phyloP scores from a whole-genome alignment of 768 basidiomycete genomes.

The Russula sp. region DNA sequence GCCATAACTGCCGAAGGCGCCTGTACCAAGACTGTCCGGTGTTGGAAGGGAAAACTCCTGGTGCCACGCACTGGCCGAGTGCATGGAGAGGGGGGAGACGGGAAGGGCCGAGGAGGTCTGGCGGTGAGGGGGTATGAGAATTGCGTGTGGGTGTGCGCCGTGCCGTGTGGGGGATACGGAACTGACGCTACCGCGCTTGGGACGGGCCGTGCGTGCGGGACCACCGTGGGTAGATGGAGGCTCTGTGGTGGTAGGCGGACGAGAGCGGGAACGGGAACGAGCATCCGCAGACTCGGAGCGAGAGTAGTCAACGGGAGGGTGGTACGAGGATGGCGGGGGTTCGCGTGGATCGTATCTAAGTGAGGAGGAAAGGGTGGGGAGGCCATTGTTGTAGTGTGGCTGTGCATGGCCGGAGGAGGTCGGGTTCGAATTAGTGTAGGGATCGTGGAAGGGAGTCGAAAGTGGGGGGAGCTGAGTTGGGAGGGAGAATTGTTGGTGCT shows the following conservation, averaged over 20 bases:
- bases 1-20: slow-evolving; percentile 20
- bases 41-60: slow-evolving; percentile 30
- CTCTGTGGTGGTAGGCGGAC: slow-evolving; percentile 40
- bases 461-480: slow-evolving; percentile 28
- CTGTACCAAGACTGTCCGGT: slow-evolving; percentile 27
- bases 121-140: slow-evolving; percentile 52
- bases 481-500: slow-evolving; percentile 32
- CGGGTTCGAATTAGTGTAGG: slow-evolving; percentile 26
- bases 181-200: slow-evolving; percentile 55
- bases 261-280: slow-evolving; percentile 35
- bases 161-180: slow-evolving; percentile 47
- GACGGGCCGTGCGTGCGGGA: slow-evolving; percentile 40
- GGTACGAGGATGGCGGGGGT: slow-evolving; percentile 28
- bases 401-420: slow-evolving; percentile 10
- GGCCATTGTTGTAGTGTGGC: slow-evolving; percentile 33
- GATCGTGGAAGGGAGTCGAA: slow-evolving; percentile 28
- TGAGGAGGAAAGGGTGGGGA: slow-evolving; percentile 32
- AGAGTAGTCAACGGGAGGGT: slow-evolving; percentile 28
- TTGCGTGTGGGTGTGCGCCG: slow-evolving; percentile 48
- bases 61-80: slow-evolving; percentile 17
- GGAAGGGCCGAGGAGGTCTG: slow-evolving; percentile 26
- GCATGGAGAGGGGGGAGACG: slow-evolving; percentile 29
- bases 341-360: slow-evolving; percentile 33
- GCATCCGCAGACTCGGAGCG: slow-evolving; percentile 22
- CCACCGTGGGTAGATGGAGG: slow-evolving; percentile 29